A percentile compares a stretch with the other conserved stretches of the same genome.
These are phyloP conservation scores for Akanthomyces muscarius DNA, from an alignment of 2,329 filamentous ascomycete species.

Conservation along the genomic window DNA sequence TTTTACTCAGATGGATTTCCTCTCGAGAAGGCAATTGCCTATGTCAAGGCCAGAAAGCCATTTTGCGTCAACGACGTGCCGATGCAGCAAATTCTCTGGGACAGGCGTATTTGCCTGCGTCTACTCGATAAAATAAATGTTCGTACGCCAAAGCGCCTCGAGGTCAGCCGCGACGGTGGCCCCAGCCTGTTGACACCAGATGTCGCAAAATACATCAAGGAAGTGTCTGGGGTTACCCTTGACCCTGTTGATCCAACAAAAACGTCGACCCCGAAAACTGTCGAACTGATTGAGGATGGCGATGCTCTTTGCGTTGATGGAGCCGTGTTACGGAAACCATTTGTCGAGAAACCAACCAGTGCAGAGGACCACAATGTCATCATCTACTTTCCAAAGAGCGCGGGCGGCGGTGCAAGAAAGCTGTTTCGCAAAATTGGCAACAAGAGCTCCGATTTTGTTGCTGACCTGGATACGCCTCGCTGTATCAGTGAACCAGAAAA, in stretches of 20 bases:
- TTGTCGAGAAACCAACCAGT: conserved; percentile 97
- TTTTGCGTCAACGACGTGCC: conserved; percentile 97
- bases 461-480: conserved; percentile 69
- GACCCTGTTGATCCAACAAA: conserved; percentile 64
- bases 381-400: conserved; percentile 88
- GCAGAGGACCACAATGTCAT: conserved; percentile 98
- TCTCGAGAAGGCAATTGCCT: conserved; percentile 93
- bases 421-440: conserved; percentile 97
- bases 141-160: conserved; percentile 80
- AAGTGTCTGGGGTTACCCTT: conserved; percentile 72
- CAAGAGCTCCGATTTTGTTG: conserved; percentile 94
- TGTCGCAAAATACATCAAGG: conserved; percentile 73
- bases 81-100: conserved; percentile 97
- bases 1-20: conserved; percentile 99
- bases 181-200: conserved; percentile 74
- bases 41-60: conserved; percentile 86
- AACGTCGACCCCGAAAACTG: conserved; percentile 61
- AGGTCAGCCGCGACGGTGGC: conserved; percentile 90
- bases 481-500: conserved; percentile 74
- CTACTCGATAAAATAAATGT: conserved; percentile 88
- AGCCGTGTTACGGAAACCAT: conserved; percentile 76
- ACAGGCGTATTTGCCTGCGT: conserved; percentile 81
- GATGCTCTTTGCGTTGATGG: conserved; percentile 89
- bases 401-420: conserved; percentile 83
- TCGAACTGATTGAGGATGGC: conserved; percentile 85